Evolutionary conservation across 208 protist genomes (phyloP), one percentile per base, ranked within the genome.

Genomic region (Leishmania lainsoni): DNA sequence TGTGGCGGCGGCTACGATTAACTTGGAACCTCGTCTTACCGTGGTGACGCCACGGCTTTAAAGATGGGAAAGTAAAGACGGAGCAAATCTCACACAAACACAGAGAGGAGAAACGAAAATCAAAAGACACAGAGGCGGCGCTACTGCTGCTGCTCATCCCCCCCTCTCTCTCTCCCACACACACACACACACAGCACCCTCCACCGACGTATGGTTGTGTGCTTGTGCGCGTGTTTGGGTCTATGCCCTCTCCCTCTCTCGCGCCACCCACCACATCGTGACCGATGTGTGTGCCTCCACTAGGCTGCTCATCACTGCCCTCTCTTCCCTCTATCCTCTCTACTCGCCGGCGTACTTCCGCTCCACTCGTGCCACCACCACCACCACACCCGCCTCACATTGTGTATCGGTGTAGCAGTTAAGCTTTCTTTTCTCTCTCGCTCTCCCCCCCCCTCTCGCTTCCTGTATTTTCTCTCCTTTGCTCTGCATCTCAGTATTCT

Each of bases 341-440:
- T 39, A 39, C 35, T 39, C 35, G 35, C 35, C 35, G 35, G 35
- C 35, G 35, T 1, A 39, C 35, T 39, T 39, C 35, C 35, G 35
- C 35, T 39, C 35, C 35, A 39, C 35, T 39, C 35, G 35, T 39
- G 35, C 0, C 35, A 39, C 35, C 35, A 39, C 35, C 35, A 39
- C 35, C 35, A 39, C 35, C 35, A 39, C 35, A 39, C 35, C 35
- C 35, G 35, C 35, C 35, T 39, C 35, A 39, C 35, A 0, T 54
- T 54, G 51, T 54, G 51, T 16, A 4, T 16, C 14, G 0, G 51
- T 16, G 51, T 54, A 16, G 51, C 51, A 54, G 51, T 16, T 8
- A 54, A 54, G 51, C 51, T 79, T 42, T 54, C 78, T 66, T 78
- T 83, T 75, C 71, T 76, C 78, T 6, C 73, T 12, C 58, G 5